A percentile compares a stretch with the other conserved stretches of the same genome.
phyloP scores from a whole-genome alignment of 2,329 filamentous ascomycete species.

The Diplodia mutila region DNA sequence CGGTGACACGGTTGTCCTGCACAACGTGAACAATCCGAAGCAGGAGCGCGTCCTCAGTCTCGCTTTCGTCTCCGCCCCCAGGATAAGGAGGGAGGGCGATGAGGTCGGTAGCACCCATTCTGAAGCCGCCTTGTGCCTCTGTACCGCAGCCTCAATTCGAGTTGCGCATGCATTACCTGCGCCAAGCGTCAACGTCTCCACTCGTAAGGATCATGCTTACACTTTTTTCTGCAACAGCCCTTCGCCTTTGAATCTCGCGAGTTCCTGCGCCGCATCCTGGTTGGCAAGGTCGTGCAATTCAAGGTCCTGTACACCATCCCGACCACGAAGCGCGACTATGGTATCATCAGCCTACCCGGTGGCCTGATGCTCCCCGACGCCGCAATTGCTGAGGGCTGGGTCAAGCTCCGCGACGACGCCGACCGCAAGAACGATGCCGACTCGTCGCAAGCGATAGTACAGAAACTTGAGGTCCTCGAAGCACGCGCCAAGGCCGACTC shows the following conservation, averaged over 20 bases:
- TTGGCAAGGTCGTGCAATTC: constrained; percentile 88
- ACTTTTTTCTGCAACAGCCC: constrained; percentile 47
- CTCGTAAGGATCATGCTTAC: background rate
- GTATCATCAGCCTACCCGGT: constrained; percentile 70
- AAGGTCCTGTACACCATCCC: constrained; percentile 86
- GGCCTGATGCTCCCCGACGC: constrained; percentile 71
- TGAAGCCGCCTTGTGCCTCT: background rate
- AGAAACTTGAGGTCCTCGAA: constrained; percentile 78
- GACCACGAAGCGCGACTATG: constrained; percentile 81
- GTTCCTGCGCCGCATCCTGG: constrained; percentile 78
- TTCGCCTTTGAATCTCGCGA: constrained; percentile 95
- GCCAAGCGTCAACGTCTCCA: background rate
- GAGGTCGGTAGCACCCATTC: constrained; percentile 57
- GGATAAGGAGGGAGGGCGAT: constrained; percentile 84
- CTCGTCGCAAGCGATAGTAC: constrained; percentile 69
- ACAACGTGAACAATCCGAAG: constrained; percentile 77
- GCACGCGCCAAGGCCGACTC: constrained; percentile 74
- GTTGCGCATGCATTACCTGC: background rate
- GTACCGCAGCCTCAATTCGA: background rate
- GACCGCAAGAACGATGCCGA: constrained; percentile 88
- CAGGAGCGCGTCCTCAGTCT: constrained; percentile 87
- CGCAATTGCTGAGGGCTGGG: constrained; percentile 84
- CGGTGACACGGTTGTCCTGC: constrained; percentile 87
- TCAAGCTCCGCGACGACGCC: constrained; percentile 91
- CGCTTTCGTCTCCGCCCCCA: constrained; percentile 88